phyloP scores from a whole-genome alignment of 768 basidiomycete species.

The Crassisporium funariophilum region DNA sequence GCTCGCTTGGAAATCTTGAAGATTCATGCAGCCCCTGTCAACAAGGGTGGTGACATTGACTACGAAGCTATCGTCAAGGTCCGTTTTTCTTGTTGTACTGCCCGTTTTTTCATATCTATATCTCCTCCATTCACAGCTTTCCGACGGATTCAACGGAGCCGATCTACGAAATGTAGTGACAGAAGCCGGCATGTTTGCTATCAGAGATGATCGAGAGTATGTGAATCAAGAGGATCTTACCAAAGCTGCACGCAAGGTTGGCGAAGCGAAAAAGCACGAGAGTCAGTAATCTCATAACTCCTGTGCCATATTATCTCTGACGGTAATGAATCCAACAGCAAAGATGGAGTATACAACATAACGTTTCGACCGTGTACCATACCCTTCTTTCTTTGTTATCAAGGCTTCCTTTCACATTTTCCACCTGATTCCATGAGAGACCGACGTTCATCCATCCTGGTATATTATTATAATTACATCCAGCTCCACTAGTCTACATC shows the following conservation, averaged over 20 bases:
- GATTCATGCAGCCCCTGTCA: conserved; percentile 93
- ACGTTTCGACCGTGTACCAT: conserved; percentile 16
- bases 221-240: conserved; percentile 93
- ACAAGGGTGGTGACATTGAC: conserved; percentile 94
- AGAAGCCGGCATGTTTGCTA: conserved; percentile 98
- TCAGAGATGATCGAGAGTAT: conserved; percentile 94
- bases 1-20: conserved; percentile 95
- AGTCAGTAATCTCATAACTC: conserved; percentile 52
- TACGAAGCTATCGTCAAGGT: conserved; percentile 98
- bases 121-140: conserved; percentile 49
- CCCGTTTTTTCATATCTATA: conserved; percentile 4
- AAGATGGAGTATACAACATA: conserved; percentile 58
- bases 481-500: conserved; percentile 20
- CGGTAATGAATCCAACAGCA: conserved; percentile 31
- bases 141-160: conserved; percentile 94
- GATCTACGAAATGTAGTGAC: conserved; percentile 95
- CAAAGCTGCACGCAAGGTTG: conserved; percentile 94
- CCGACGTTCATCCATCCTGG: background rate
- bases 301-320: conserved; percentile 5
- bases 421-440: conserved; percentile 3
- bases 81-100: conserved; percentile 12
- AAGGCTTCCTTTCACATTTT: conserved; percentile 1
- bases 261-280: conserved; percentile 97
- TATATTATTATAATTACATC: conserved; percentile 16
- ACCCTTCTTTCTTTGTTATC: conserved; percentile 8